These are phyloP conservation scores for Phragmites australis DNA, from an alignment of 176 grass and related monocot species.

Conservation along the genomic window DNA sequence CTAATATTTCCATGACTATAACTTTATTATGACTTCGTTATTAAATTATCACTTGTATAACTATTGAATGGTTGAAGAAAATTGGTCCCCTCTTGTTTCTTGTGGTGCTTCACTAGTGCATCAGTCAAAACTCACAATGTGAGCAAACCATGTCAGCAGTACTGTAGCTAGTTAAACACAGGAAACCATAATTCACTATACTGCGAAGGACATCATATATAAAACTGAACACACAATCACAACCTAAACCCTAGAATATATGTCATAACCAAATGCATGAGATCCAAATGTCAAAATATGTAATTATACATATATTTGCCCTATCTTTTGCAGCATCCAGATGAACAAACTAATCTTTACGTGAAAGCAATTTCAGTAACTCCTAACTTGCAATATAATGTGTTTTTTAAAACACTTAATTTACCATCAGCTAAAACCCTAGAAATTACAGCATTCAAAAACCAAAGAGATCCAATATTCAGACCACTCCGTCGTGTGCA, in stretches of 20 bases:
- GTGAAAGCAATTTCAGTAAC: neutral
- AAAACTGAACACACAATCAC: neutral
- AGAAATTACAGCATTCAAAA: slow-evolving; percentile 11
- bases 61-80: no score
- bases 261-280: neutral
- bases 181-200: neutral
- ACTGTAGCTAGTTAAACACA: neutral
- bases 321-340: neutral
- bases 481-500: neutral
- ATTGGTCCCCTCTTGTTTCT: no score
- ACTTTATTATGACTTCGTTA: no score
- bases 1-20: no score
- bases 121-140: neutral
- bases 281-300: neutral
- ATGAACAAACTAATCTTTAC: neutral
- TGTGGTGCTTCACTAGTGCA: no score
- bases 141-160: neutral
- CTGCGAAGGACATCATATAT: neutral
- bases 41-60: no score
- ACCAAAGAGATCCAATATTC: slow-evolving; percentile 18
- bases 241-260: slow-evolving; percentile 10
- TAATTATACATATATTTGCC: neutral
- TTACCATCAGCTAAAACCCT: slow-evolving; percentile 4
- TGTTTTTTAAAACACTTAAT: neutral
- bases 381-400: neutral